These are phyloP conservation scores for Fusarium nisikadoi DNA, from an alignment of 2,329 filamentous ascomycete genomes.

Conservation along the genomic window DNA sequence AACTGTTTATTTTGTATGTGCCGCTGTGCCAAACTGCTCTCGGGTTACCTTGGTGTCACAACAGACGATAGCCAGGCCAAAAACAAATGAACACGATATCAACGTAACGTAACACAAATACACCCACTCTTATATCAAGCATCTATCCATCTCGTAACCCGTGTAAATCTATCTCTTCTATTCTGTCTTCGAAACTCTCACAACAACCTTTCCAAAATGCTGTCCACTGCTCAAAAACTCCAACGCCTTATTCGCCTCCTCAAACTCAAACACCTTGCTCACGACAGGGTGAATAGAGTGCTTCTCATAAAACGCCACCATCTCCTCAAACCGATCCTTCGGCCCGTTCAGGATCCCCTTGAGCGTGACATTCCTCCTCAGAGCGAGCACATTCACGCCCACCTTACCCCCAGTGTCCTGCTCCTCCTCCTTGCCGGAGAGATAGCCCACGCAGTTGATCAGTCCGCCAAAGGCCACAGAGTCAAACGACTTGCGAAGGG, in stretches of 20 bases:
- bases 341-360: slow-evolving; percentile 72
- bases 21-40: accelerated
- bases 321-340: slow-evolving; percentile 62
- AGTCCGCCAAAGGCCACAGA: slow-evolving; percentile 65
- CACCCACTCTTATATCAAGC: background rate
- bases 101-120: background rate
- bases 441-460: slow-evolving; percentile 63
- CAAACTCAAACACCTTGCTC: slow-evolving; percentile 59
- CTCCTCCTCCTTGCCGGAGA: slow-evolving; percentile 65
- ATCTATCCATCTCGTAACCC: background rate
- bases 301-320: slow-evolving; percentile 58
- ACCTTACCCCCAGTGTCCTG: slow-evolving; percentile 52
- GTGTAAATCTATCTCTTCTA: background rate
- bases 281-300: slow-evolving; percentile 60
- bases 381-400: slow-evolving; percentile 69
- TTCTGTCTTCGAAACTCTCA: slow-evolving; percentile 52
- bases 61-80: background rate
- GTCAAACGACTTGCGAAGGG: slow-evolving; percentile 63
- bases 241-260: slow-evolving; percentile 60
- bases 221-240: slow-evolving; percentile 62
- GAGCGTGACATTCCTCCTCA: slow-evolving; percentile 58
- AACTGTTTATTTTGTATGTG: accelerated
- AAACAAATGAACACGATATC: background rate
- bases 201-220: slow-evolving; percentile 68
- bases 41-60: background rate